Conservation (phyloP, 2,329 filamentous ascomycete genomes). For the Ustulina deusta region DNA sequence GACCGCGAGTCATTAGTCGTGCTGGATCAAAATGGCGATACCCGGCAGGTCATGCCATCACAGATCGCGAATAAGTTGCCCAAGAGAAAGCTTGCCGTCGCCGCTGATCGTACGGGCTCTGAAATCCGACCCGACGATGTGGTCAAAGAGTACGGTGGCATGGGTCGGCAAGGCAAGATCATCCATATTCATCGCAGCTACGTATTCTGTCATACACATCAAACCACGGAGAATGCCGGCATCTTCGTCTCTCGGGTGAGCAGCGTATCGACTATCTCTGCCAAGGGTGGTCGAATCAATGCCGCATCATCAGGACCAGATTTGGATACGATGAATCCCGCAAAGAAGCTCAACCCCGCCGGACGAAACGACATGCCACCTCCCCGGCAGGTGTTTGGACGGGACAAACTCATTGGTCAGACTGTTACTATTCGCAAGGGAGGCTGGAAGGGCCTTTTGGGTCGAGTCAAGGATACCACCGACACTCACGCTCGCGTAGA, state of each 20-base stretch:
- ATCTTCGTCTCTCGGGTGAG: constrained; percentile 88
- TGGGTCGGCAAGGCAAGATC: constrained; percentile 87
- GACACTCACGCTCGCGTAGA: constrained; percentile 89
- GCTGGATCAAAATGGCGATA: constrained; percentile 88
- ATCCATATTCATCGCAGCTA: constrained; percentile 94
- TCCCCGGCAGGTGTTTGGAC: constrained; percentile 77
- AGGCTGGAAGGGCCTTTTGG: constrained; percentile 90
- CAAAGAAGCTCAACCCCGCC: constrained; percentile 77
- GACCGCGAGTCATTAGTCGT: constrained; percentile 92
- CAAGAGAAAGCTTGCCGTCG: constrained; percentile 84
- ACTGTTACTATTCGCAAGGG: constrained; percentile 90
- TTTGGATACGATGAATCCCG: constrained; percentile 91
- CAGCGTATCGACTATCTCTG: constrained; percentile 91
- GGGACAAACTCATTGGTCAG: constrained; percentile 88
- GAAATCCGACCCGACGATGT: constrained; percentile 94
- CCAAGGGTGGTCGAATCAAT: constrained; percentile 86
- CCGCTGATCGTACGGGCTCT: constrained; percentile 91
- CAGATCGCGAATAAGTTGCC: constrained; percentile 92
- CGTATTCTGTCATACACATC: constrained; percentile 88
- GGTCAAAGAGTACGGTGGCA: constrained; percentile 89
- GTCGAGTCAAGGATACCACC: constrained; percentile 95
- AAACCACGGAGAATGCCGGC: constrained; percentile 85
- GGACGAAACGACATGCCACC: constrained; percentile 71
- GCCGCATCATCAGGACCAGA: constrained; percentile 75
- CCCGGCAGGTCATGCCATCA: constrained; percentile 85